phyloP scores from a whole-genome alignment of 495 filamentous ascomycete genomes.

The Coniosporium apollinis region DNA sequence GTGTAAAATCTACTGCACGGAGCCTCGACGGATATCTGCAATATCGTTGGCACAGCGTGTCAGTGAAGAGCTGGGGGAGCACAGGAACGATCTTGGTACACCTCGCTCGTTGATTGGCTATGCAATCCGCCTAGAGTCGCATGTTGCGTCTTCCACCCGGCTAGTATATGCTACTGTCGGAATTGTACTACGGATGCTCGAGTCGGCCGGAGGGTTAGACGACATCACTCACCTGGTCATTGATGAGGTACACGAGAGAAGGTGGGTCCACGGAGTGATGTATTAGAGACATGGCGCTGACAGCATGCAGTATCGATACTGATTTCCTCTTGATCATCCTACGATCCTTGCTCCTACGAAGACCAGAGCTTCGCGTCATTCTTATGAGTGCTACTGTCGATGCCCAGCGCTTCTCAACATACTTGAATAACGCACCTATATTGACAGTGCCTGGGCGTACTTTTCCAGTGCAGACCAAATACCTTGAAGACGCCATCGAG shows the following conservation, averaged over 20 bases:
- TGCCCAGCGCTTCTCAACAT: slow-evolving; percentile 75
- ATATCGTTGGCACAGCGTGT: slow-evolving; percentile 83
- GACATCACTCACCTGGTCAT: slow-evolving; percentile 87
- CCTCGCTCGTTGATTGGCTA: slow-evolving; percentile 75
- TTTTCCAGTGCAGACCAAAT: slow-evolving; percentile 76
- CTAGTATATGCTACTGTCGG: slow-evolving; percentile 77
- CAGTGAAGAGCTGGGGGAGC: slow-evolving; percentile 84
- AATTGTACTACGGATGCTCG: slow-evolving; percentile 93
- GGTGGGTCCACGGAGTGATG: slow-evolving; percentile 5
- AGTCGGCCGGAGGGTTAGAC: slow-evolving; percentile 63
- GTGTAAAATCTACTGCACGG: slow-evolving; percentile 89
- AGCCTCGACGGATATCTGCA: slow-evolving; percentile 91
- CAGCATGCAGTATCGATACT: slow-evolving; percentile 53
- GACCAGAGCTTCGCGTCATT: slow-evolving; percentile 65
- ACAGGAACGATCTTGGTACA: slow-evolving; percentile 64
- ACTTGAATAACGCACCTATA: slow-evolving; percentile 68
- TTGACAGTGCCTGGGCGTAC: slow-evolving; percentile 82
- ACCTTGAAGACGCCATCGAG: slow-evolving; percentile 82
- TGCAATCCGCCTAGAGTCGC: slow-evolving; percentile 80
- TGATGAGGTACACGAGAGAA: slow-evolving; percentile 88
- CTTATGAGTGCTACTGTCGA: slow-evolving; percentile 96
- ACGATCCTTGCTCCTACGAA: slow-evolving; percentile 53
- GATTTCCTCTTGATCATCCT: slow-evolving; percentile 88
- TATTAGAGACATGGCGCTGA: slow-evolving; percentile 1
- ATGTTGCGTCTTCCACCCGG: slow-evolving; percentile 59